Base-by-base conservation (phyloP, 1,284 basidiomycete genomes). In the Heterobasidion occidentale region DNA sequence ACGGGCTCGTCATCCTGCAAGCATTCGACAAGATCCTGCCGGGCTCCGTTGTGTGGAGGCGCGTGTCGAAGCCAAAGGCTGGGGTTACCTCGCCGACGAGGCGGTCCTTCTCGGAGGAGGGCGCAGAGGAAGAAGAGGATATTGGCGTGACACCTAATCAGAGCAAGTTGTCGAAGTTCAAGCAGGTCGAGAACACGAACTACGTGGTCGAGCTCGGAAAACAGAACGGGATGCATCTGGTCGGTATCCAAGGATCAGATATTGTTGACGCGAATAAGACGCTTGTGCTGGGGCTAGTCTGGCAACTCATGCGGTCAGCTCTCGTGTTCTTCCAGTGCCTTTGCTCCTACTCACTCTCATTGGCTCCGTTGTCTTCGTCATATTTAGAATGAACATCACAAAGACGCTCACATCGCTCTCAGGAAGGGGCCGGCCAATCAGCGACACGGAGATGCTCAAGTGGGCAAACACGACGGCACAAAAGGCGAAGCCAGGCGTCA, bases 131-230 rank as follows among this genome's bases (percentile, higher is more conserved):
- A 59, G 88, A 81, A 56, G 83, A 80, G 56, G 88, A 90, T 60
- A 86, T 87, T 49, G 88, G 87, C 35, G 84, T 88, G 51, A 88
- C 80, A 7, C 88, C 86, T 9, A 88, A 84, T 63, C 90, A 90
- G 67, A 88, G 88, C 67, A 90, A 86, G 55, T 77, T 99, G 20
- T 94, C 93, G 42, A 80, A 94, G 55, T 99, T 98, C 81, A 99
- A 99, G 78, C 87, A 87, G 48, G 94, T 99, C 38, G 97, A 99
- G 74, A 99, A 99, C 74, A 98, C 93, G 55, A 99, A 99, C 71
- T 99, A 99, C 66, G 86, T 78, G 5, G 89, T 98, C 53, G 96
- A 99, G 54, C 84, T 99, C 15, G 95, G 86, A 15, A 93, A 90
- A 71, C 86, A 91, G 67, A 94, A 92, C 68, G 86, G 89, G 51